Evolutionary conservation across 2,329 filamentous ascomycete genomes (phyloP), one percentile per base, ranked within the genome.

Genomic region (Ophiocordyceps camponoti-rufipedis): DNA sequence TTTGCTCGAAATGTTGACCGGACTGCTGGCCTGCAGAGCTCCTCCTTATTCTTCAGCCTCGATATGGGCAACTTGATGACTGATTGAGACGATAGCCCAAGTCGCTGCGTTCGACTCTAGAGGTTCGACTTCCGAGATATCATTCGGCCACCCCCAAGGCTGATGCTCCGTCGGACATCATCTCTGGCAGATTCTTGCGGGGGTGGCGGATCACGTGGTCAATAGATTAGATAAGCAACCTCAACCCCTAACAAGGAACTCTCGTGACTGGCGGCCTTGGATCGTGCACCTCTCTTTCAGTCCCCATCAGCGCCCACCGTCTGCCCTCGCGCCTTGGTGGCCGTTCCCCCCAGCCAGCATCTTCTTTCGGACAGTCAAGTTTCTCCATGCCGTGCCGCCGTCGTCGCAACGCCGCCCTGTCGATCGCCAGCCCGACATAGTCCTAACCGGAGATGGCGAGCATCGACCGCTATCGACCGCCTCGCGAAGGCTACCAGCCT

Each of bases 381-480:
- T 48, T 50, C 56, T 48, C 48, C 54, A 61, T 59, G 57, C 50
- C 46, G 48, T 47, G 42, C 43, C 23, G 23, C 23, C 45, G 23
- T n/a, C 39, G 41, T 46, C 45, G 49, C 51, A 47, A 48, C 50
- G 44, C 41, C 41, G 16, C 48, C 41, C 43, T 39, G 41, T 44
- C 23, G 46, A 56, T 49, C 48, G 50, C 48, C 54, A 57, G 52
- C 44, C 51, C 48, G 50, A 56, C 52, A 45, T 56, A 53, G 39
- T 47, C 43, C 46, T 32, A 44, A 44, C 46, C 50, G 49, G 53
- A 51, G 53, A 78, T 78, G 74, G 74, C 73, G 50, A 76, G 71
- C 57, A 69, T 78, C 59, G 73, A 77, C 56, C 63, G 70, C 55
- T 78, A 78, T 53, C 67, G 73, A 50, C 72, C 72, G 45, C 64